Percentiles rank a stretch among this genome's conserved stretches.
These are phyloP conservation scores for Corrigiola litoralis DNA, from an alignment of 179 eudicot genomes.

Conservation along the genomic window DNA sequence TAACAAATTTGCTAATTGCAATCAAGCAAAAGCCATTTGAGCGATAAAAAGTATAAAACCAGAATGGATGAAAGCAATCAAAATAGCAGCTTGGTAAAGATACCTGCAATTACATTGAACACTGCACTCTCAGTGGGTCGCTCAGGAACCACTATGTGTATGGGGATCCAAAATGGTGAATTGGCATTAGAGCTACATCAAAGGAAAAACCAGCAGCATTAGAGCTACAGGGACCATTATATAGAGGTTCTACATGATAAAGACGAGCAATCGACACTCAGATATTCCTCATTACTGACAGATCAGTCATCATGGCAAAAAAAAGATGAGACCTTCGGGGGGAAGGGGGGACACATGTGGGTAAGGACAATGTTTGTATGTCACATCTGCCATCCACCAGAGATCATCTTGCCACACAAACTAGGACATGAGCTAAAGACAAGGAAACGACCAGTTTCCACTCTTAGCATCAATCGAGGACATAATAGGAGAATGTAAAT, in stretches of 20 bases:
- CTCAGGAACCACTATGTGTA: conserved; percentile 90
- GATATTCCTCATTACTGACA: background rate
- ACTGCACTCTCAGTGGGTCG: conserved; percentile 97
- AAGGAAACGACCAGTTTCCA: background rate
- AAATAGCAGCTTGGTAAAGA: background rate
- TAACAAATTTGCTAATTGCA: background rate
- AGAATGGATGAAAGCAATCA: background rate
- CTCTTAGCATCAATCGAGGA: background rate
- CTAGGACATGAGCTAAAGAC: too few relatives aligned
- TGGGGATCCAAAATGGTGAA: conserved; percentile 97
- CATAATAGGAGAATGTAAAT: too few relatives aligned
- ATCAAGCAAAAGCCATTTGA: background rate
- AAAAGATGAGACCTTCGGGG: background rate
- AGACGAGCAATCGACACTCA: background rate
- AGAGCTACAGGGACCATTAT: conserved; percentile 1
- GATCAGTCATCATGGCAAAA: background rate
- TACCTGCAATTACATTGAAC: conserved; percentile 97
- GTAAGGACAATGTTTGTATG: too few relatives aligned
- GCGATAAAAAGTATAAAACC: background rate
- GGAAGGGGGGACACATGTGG: too few relatives aligned
- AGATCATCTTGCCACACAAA: too few relatives aligned
- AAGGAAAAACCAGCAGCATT: conserved; percentile 8
- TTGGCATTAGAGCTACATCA: conserved; percentile 79
- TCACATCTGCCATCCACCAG: too few relatives aligned
- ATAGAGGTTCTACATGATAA: background rate